Evolutionary conservation across 208 protist species (phyloP), one percentile per base, ranked within the genome.

Genomic region (Angomonas ambiguus): DNA sequence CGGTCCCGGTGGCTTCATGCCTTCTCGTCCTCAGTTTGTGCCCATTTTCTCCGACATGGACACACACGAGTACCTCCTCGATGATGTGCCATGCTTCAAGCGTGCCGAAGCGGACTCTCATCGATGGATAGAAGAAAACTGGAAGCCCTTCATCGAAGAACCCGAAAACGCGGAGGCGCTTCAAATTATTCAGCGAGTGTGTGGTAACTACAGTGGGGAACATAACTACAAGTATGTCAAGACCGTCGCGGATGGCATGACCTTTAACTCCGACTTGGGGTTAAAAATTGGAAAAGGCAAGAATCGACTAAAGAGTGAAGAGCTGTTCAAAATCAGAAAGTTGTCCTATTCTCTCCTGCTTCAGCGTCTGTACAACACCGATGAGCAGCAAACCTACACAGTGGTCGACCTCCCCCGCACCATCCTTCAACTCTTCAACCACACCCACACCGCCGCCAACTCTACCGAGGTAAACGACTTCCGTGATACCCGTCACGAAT

Each of bases 41-140:
- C 87, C 87, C 32, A 72, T 93, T 56, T 93, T 91, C 66, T 85
- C 84, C 1, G 87, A 93, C 60, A 91, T 93, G 87, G 80, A 91
- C 70, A 89, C 83, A 48, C 87, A 93, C 65, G 87, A 93, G 71
- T 93, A 91, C 65, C 76, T 93, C 28, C 74, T 93, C 41, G 84
- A 93, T 72, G 82, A 93, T 48, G 84, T 93, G 22, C 87, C 87
- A 32, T 93, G 87, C 74, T 91, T 91, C 62, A 72, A 79, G 49
- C 82, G 83, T n/a, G 87, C 84, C 6, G 84, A 88, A 70, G 64
- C 61, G 11, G 84, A 93, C 71, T 82, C 82, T n/a, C 59, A 71
- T 27, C 70, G 75, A n/a, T 93, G 87, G 87, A 38, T 91, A 16
- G 60, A 80, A 3, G 73, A 65, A 8, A 73, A 70, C 30, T 79